These are phyloP conservation scores for Backusella sp. DNA, from an alignment of 192 early-diverging fungal species.

Conservation along the genomic window DNA sequence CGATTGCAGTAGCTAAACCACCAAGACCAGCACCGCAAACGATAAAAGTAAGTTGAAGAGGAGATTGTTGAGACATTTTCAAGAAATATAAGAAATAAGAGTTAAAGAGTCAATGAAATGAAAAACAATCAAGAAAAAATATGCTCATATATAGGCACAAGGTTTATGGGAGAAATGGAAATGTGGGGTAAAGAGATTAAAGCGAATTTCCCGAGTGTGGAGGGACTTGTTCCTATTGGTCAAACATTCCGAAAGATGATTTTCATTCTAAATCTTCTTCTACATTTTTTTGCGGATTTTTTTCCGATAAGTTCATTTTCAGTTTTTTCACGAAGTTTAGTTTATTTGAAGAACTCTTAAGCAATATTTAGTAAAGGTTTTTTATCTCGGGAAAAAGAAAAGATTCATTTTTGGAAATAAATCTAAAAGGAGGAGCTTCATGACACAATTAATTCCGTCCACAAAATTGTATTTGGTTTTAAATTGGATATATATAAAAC, in stretches of 20 bases:
- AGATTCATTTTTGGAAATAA: neutral
- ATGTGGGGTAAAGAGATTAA: slow-evolving; percentile 1
- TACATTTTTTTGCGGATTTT: neutral
- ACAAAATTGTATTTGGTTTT: neutral
- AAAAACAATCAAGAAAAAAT: neutral
- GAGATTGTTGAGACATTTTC: slow-evolving; percentile 2
- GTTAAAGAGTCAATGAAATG: neutral
- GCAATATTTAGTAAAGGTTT: slow-evolving; percentile 2
- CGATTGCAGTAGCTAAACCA: slow-evolving; percentile 20
- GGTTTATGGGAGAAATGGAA: neutral
- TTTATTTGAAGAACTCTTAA: neutral
- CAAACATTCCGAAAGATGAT: neutral
- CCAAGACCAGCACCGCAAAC: slow-evolving; percentile 18
- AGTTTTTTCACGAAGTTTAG: neutral
- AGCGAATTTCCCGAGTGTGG: neutral
- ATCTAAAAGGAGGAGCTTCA: neutral
- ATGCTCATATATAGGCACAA: slow-evolving; percentile 8
- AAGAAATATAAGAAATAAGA: slow-evolving; percentile 6
- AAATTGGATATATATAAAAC: slow-evolving; percentile 1
- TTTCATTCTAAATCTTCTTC: neutral
- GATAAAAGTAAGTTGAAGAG: slow-evolving; percentile 9
- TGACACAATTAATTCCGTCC: neutral
- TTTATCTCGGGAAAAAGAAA: neutral
- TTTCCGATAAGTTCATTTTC: neutral
- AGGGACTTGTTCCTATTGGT: slow-evolving; percentile 1